Base-by-base conservation (phyloP, 23 red algal genomes). In the Gracilaria caudata region DNA sequence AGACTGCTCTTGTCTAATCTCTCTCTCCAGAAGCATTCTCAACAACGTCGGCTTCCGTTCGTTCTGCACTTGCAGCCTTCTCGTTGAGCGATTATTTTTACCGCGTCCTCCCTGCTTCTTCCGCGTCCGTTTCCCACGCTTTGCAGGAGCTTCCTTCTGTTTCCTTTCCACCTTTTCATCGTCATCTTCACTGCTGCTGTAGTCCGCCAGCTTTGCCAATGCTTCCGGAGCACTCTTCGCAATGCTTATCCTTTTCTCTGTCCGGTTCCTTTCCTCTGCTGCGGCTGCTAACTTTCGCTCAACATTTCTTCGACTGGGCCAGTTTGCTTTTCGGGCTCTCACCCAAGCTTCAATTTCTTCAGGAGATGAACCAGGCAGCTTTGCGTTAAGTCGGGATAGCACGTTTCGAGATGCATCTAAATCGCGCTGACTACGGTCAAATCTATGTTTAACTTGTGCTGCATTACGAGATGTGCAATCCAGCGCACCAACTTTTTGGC, bases 311-410 rank as follows among this genome's bases (percentile, higher is more conserved):
- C 85, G 85, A 28, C 64, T 75, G 17, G 85, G 85, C 85, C 85
- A 89, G 33, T 89, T 89, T 33, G 38, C 64, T 79, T 89, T 89
- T 36, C 85, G 85, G 35, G 51, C 85, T 38, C 24, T 54, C 33
- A 89, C 74, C 85, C 85, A 89, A 19, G 64, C 9, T 19, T 61
- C 85, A 29, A 89, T 68, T 64, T 89, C 85, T n/a, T 77, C 35
- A 11, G 64, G 68, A 11, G 80, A 84, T 21, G 68, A 68, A 16
- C 70, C 68, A 3, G 85, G 85, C 41, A 89, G 35, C 43, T 41
- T 66, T 23, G 71, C 59, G 38, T 66, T 21, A 8, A 89, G 61
- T 38, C 61, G 68, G 0, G 33, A 58, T 14, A 89, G 35, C 28
- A 89, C 73, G 21, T 58, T 80, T 80, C 77, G 44, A 57, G 77